phyloP scores from a whole-genome alignment of 345 rosid species.

The Geranium brycei region DNA sequence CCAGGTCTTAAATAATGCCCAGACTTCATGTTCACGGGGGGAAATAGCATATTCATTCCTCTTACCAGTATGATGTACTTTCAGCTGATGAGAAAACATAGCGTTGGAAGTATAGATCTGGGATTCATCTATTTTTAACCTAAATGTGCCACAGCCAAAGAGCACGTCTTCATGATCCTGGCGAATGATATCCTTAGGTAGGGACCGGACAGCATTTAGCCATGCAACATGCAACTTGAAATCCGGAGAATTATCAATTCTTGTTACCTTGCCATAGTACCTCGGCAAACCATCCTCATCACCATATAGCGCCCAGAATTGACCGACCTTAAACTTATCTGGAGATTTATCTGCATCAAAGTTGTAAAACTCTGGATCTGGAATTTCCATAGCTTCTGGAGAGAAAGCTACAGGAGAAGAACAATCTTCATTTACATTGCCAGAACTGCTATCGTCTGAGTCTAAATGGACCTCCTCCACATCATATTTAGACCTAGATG shows the following conservation, averaged over 20 bases:
- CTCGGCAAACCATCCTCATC: constrained; percentile 64
- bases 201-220: constrained; percentile 13
- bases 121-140: constrained; percentile 10
- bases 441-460: not conserved
- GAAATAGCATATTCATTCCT: constrained; percentile 19
- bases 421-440: constrained; percentile 4
- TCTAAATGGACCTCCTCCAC: not conserved
- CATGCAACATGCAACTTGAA: constrained; percentile 30
- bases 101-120: constrained; percentile 13
- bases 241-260: constrained; percentile 14
- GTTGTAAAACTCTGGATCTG: constrained; percentile 41
- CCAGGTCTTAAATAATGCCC: constrained; percentile 53
- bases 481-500: constrained; percentile 2
- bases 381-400: constrained; percentile 16
- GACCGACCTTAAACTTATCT: constrained; percentile 40
- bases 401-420: constrained; percentile 6
- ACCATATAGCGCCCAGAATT: constrained; percentile 53
- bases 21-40: constrained; percentile 40
- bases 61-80: constrained; percentile 22
- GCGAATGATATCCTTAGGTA: constrained; percentile 3
- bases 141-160: constrained; percentile 39
- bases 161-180: constrained; percentile 34
- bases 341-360: constrained; percentile 36
- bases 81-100: constrained; percentile 31
- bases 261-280: constrained; percentile 36